These are phyloP conservation scores for Blumeria graminis DNA, from an alignment of 2,329 filamentous ascomycete genomes.

Conservation along the genomic window DNA sequence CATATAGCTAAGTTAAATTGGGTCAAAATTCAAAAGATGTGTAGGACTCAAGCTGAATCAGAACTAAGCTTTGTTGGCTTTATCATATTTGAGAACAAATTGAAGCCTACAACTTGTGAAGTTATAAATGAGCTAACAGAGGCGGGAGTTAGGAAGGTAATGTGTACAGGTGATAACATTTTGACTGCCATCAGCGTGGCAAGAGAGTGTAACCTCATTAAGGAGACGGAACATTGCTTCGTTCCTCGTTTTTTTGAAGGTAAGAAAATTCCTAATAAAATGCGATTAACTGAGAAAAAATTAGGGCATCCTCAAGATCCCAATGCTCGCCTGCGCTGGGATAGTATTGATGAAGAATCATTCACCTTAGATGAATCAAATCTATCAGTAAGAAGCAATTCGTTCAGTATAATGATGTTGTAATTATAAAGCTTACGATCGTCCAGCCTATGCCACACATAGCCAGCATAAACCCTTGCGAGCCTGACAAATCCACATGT, in stretches of 20 bases:
- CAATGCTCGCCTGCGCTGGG: constrained; percentile 57
- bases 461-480: constrained; percentile 49
- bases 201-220: constrained; percentile 65
- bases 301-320: constrained; percentile 48
- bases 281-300: background rate
- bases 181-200: constrained; percentile 90
- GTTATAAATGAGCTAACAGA: constrained; percentile 62
- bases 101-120: constrained; percentile 64
- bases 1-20: constrained; percentile 72
- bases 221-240: constrained; percentile 68
- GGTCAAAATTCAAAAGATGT: constrained; percentile 90
- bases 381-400: constrained; percentile 29
- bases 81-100: constrained; percentile 96
- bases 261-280: constrained; percentile 13
- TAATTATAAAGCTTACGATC: too few relatives aligned
- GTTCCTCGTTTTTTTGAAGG: constrained; percentile 69
- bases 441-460: constrained; percentile 44
- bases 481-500: constrained; percentile 41
- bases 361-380: constrained; percentile 59
- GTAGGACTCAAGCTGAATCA: constrained; percentile 60
- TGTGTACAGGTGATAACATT: constrained; percentile 98
- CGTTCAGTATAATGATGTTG: too few relatives aligned
- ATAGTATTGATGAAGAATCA: constrained; percentile 72
- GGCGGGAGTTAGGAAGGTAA: constrained; percentile 70
- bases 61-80: constrained; percentile 77